Evolutionary conservation across 306 rosid species (phyloP), one percentile per base, ranked within the genome.

Genomic region (Aeschynomene evenia): DNA sequence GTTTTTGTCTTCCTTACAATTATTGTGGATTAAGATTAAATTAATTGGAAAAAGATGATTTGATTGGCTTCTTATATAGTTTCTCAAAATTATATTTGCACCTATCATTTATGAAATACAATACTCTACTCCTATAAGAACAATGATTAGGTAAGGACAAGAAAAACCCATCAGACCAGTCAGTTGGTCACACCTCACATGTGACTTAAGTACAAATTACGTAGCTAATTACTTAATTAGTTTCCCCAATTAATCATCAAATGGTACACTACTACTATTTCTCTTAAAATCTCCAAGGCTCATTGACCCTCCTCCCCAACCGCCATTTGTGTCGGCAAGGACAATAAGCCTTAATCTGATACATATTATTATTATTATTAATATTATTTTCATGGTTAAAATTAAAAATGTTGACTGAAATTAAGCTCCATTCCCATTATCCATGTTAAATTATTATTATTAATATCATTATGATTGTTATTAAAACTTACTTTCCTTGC

Each of bases 321-420:
- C 28, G 5, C 19, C 9, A 34, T 11, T 2, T 56, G 63, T 60
- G 82, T 83, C 82, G 84, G 87, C 66, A 72, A 71, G 66, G 36
- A 31, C 8, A 9, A 11, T 42, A n/a, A n/a, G 20, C 24, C 69
- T 54, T n/a, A 26, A 40, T 24, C 43, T 14, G 8, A 23, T 6
- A 19, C 7, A 45, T 39, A 20, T 22, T n/a, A n/a, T n/a, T n/a
- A n/a, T n/a, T n/a, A n/a, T n/a, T n/a, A n/a, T n/a, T n/a, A n/a
- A n/a, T n/a, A n/a, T n/a, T n/a, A n/a, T 45, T 40, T 52, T 39
- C 7, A 26, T 4, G 46, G 24, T 9, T n/a, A n/a, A 28, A 71
- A 39, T 53, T 23, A 28, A 26, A n/a, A 19, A 8, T 36, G 26
- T 16, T 28, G 37, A 65, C 33, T 28, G 45, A 11, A n/a, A 37